A percentile compares a stretch with the other conserved stretches of the same genome.
phyloP scores from a whole-genome alignment of 768 basidiomycete genomes.

The Collybiopsis luxurians region DNA sequence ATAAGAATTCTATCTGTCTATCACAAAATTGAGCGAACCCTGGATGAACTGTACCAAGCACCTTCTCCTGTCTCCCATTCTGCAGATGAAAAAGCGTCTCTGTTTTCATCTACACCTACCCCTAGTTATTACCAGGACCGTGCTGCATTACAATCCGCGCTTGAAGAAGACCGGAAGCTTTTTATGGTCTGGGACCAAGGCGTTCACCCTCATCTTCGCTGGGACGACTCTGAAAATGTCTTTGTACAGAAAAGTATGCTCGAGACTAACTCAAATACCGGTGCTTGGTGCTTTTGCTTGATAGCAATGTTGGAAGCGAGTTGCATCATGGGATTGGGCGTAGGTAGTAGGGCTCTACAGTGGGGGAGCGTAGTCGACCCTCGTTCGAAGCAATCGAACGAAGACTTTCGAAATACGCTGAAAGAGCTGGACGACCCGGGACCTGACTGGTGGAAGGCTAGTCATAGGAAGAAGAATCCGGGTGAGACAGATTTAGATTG shows the following conservation, averaged over 20 bases:
- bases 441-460: constrained; percentile 4
- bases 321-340: constrained; percentile 58
- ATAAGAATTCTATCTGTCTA: constrained; percentile 68
- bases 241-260: constrained; percentile 72
- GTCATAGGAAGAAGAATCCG: constrained; percentile 25
- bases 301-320: constrained; percentile 76
- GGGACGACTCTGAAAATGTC: constrained; percentile 63
- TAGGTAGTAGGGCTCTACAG: constrained; percentile 41
- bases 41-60: constrained; percentile 50
- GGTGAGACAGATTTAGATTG: constrained; percentile 33
- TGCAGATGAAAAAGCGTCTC: too few relatives aligned
- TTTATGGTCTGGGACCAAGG: constrained; percentile 60
- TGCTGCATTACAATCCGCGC: not conserved
- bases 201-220: constrained; percentile 70
- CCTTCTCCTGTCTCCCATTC: constrained; percentile 13
- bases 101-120: constrained; percentile 21
- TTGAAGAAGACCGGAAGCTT: constrained; percentile 13
- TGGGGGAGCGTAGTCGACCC: not conserved
- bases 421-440: not conserved
- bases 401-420: not conserved
- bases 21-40: constrained; percentile 52
- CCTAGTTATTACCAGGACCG: constrained; percentile 15
- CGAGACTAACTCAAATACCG: constrained; percentile 73
- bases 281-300: constrained; percentile 78
- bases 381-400: not conserved